Evolutionary conservation across 169 alveolate species (phyloP).

Genomic region (Neospora caninum): DNA sequence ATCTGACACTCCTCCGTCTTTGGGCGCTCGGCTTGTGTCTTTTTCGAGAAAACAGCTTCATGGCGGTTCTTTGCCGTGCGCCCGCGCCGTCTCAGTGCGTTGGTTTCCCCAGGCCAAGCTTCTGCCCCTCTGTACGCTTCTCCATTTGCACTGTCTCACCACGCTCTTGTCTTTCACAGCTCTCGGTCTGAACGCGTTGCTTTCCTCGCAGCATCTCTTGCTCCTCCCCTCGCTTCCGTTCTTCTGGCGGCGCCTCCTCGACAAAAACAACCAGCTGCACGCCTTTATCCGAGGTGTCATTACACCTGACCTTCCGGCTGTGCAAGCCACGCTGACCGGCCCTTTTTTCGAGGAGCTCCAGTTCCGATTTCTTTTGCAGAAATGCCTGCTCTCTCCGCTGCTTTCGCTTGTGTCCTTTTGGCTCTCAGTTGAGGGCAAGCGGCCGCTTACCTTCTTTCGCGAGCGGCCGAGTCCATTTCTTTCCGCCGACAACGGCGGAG

Average conservation of each 20-base stretch:
- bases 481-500: background rate
- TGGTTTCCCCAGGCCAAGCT: background rate
- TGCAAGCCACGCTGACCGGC: background rate
- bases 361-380: conserved; percentile 22
- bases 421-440: no score
- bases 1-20: background rate
- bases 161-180: background rate
- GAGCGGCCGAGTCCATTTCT: background rate
- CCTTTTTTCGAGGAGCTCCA: conserved; percentile 20
- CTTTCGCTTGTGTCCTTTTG: background rate
- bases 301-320: background rate
- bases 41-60: background rate
- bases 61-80: background rate
- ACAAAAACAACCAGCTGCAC: background rate
- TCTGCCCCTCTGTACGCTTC: background rate
- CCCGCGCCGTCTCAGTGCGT: background rate
- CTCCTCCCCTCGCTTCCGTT: background rate
- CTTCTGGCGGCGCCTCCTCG: background rate
- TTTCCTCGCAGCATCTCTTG: background rate
- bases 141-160: background rate
- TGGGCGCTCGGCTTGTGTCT: background rate
- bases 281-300: background rate
- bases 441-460: no score
- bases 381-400: background rate
- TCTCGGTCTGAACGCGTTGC: background rate